Conservation (phyloP, 768 basidiomycete genomes). For the Phlebiopsis flavidoalba region DNA sequence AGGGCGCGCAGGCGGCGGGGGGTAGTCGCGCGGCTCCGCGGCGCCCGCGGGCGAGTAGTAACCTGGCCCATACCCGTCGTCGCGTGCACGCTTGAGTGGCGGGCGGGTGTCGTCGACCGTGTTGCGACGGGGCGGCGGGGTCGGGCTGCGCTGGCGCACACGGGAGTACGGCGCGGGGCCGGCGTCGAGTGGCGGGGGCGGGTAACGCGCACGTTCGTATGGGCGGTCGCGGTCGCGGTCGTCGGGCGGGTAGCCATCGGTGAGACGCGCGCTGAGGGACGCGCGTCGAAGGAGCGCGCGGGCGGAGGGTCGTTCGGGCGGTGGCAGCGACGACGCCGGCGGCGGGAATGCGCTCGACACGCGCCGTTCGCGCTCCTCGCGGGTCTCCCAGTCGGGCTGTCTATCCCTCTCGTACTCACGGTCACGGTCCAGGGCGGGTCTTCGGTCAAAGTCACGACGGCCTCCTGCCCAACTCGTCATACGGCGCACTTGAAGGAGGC, state of each 20-base stretch:
- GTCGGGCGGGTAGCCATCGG: conserved; percentile 17
- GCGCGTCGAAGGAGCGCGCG: conserved; percentile 18
- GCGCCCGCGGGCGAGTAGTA: conserved; percentile 12
- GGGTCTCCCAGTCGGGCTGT: conserved; percentile 24
- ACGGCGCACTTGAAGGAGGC: neutral
- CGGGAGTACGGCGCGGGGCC: conserved; percentile 15
- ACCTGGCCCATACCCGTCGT: conserved; percentile 14
- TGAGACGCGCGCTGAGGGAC: conserved; percentile 22
- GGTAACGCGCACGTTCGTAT: conserved; percentile 17
- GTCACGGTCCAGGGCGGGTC: conserved; percentile 10
- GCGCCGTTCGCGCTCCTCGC: conserved; percentile 26
- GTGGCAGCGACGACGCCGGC: neutral
- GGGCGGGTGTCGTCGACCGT: conserved; percentile 22
- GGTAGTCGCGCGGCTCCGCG: conserved; percentile 8
- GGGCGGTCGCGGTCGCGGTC: conserved; percentile 17
- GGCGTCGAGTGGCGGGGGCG: conserved; percentile 10
- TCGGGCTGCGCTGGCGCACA: conserved; percentile 24
- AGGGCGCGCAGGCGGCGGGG: conserved; percentile 10
- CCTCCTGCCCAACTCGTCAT: conserved; percentile 22
- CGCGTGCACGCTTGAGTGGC: conserved; percentile 23
- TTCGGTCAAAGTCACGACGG: conserved; percentile 13
- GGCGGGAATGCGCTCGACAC: conserved; percentile 14
- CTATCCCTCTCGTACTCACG: conserved; percentile 14
- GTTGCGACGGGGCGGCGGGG: conserved; percentile 14
- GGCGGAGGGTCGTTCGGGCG: conserved; percentile 1